Evolutionary conservation across 2,329 filamentous ascomycete species (phyloP).

Genomic region (Hypoxylon sp.): DNA sequence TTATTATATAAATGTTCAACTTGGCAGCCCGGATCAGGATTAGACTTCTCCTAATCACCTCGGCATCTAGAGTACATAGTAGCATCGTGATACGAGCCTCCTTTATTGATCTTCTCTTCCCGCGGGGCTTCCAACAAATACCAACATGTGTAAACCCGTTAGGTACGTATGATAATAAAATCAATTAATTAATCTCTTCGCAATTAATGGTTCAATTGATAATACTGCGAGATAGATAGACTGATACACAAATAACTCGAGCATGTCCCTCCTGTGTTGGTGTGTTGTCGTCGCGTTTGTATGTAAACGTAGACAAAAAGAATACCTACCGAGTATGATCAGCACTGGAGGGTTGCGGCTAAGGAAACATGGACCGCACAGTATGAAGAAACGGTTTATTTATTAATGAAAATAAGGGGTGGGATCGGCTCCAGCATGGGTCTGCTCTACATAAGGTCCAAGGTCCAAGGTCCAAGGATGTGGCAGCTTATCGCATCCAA

Average conservation of each 20-base stretch:
- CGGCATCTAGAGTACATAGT: background rate
- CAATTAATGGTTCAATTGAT: conserved; percentile 16
- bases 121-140: too few relatives aligned
- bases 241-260: too few relatives aligned
- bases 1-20: too few relatives aligned
- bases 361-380: conserved; percentile 23
- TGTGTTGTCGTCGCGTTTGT: background rate
- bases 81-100: background rate
- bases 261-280: too few relatives aligned
- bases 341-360: conserved; percentile 26
- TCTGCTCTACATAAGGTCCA: conserved; percentile 8
- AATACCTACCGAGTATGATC: conserved; percentile 21
- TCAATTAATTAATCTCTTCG: too few relatives aligned
- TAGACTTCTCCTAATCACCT: too few relatives aligned
- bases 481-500: conserved; percentile 37
- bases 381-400: conserved; percentile 14
- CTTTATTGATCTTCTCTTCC: conserved; percentile 1
- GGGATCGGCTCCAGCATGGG: conserved; percentile 30
- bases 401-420: conserved; percentile 32
- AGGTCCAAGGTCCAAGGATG: conserved; percentile 29
- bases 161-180: too few relatives aligned
- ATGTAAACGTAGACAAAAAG: too few relatives aligned
- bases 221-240: too few relatives aligned
- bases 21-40: conserved; percentile 1
- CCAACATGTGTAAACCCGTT: too few relatives aligned